A percentile compares a stretch with the other conserved stretches of the same genome.
phyloP scores from a whole-genome alignment of 169 alveolate species.

The Plasmodium blacklocki region DNA sequence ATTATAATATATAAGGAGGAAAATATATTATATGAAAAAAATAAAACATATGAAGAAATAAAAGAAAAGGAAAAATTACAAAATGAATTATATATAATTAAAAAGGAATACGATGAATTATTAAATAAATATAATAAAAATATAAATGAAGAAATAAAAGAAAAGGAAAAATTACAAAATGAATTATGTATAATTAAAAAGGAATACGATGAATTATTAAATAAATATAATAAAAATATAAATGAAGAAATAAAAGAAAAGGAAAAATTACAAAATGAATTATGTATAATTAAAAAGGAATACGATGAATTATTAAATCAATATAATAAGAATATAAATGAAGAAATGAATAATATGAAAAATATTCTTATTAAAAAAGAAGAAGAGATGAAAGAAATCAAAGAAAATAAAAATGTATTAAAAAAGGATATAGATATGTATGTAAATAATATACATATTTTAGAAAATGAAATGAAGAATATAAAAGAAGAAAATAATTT shows the following conservation, averaged over 20 bases:
- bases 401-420: neutral
- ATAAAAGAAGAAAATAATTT: neutral
- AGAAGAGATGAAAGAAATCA: neutral
- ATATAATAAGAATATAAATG: neutral
- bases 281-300: constrained; percentile 2
- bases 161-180: neutral
- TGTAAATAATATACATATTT: neutral
- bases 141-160: neutral
- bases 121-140: neutral
- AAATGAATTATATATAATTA: constrained; percentile 3
- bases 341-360: constrained; percentile 8
- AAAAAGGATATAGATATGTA: constrained; percentile 10
- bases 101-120: neutral
- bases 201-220: constrained; percentile 8
- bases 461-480: neutral
- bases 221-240: constrained; percentile 5
- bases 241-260: constrained; percentile 1
- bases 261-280: constrained; percentile 1
- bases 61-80: constrained; percentile 4
- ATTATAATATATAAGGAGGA: too few species aligned
- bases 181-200: neutral
- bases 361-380: neutral
- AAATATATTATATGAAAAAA: too few species aligned
- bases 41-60: neutral
- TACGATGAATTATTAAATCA: neutral